These are phyloP conservation scores for Sporisorium reilianum DNA, from an alignment of 1,284 basidiomycete genomes.

Conservation along the genomic window DNA sequence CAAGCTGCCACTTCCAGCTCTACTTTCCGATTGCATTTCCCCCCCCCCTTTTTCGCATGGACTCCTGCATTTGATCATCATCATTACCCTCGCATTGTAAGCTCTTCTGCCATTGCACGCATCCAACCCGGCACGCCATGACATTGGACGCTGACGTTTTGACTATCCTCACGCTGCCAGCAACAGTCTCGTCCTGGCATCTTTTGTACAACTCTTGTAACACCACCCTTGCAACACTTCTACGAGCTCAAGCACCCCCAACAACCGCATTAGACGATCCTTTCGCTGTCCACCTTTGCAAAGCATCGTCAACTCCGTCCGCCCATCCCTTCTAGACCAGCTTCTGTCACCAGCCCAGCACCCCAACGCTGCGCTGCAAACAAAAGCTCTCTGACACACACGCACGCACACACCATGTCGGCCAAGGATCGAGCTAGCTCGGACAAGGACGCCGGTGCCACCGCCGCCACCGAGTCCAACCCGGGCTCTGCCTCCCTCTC, in stretches of 20 bases:
- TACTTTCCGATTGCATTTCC: conserved; percentile 24
- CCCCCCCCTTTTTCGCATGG: conserved; percentile 26
- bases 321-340: neutral
- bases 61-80: conserved; percentile 36
- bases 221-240: conserved; percentile 40
- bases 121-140: neutral
- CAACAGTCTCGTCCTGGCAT: conserved; percentile 42
- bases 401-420: conserved; percentile 17
- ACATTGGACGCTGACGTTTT: conserved; percentile 10
- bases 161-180: neutral
- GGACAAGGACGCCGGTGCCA: conserved; percentile 3
- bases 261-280: conserved; percentile 25
- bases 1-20: conserved; percentile 25
- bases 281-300: neutral
- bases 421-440: conserved; percentile 19
- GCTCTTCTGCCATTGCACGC: neutral
- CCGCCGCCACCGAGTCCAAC: conserved; percentile 26
- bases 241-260: conserved; percentile 11
- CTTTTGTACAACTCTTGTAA: conserved; percentile 52
- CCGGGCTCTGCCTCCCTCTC: conserved; percentile 43
- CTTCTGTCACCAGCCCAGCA: neutral
- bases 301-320: conserved; percentile 1
- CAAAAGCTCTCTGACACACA: no score
- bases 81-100: conserved; percentile 36
- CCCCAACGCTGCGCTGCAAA: neutral